Conservation (phyloP, 2,329 filamentous ascomycete species). For the Daldinia eschscholtzii region DNA sequence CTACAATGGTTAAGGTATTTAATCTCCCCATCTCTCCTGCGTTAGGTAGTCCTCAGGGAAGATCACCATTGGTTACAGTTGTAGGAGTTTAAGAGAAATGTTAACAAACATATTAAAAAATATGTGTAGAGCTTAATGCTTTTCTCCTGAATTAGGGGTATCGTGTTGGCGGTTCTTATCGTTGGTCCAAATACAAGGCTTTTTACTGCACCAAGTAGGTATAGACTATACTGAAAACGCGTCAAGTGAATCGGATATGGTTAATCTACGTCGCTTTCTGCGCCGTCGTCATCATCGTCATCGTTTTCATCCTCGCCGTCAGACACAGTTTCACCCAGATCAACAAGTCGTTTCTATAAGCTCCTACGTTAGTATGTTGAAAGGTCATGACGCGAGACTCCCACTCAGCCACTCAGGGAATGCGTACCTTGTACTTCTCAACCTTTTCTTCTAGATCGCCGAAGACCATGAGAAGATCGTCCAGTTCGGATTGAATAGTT, state of each 20-base stretch:
- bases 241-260: not conserved
- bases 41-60: not conserved
- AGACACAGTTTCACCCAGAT: constrained; percentile 77
- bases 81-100: not conserved
- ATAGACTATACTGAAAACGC: not conserved
- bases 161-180: constrained; percentile 13
- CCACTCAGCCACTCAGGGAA: constrained; percentile 9
- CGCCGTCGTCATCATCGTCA: constrained; percentile 62
- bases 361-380: constrained; percentile 36
- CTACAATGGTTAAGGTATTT: not conserved
- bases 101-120: not conserved
- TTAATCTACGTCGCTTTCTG: constrained; percentile 52
- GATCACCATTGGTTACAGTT: not conserved
- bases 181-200: constrained; percentile 1
- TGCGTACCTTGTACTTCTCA: constrained; percentile 77
- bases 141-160: constrained; percentile 23
- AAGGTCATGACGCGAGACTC: not conserved
- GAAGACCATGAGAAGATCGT: constrained; percentile 85
- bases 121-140: not conserved
- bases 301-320: constrained; percentile 76
- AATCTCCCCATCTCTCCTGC: not conserved
- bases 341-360: constrained; percentile 69
- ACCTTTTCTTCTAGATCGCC: constrained; percentile 84
- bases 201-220: not conserved
- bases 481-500: constrained; percentile 77